phyloP scores from a whole-genome alignment of 1,284 basidiomycete genomes.

The Afroboletus lepidellus region DNA sequence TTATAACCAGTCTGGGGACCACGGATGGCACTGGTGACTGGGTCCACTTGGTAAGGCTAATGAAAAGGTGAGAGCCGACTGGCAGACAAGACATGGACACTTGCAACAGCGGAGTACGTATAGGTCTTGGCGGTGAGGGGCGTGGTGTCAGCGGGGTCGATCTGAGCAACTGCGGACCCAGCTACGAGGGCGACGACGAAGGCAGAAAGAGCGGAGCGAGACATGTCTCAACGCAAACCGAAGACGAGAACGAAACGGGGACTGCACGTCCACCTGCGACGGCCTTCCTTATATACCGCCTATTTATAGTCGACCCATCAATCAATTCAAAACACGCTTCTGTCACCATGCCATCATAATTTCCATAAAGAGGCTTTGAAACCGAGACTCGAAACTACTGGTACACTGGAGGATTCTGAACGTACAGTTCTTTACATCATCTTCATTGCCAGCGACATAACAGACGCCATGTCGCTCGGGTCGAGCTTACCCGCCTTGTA shows the following conservation, averaged over 20 bases:
- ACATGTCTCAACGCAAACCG: constrained; percentile 38
- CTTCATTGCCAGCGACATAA: constrained; percentile 31
- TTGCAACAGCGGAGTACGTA: constrained; percentile 48
- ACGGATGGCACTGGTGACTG: constrained; percentile 43
- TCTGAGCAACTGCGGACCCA: constrained; percentile 35
- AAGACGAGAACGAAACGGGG: background rate
- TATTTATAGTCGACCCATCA: constrained; percentile 12
- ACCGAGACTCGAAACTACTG: too few species aligned
- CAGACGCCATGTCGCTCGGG: constrained; percentile 28
- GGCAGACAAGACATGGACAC: constrained; percentile 15
- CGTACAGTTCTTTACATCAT: constrained; percentile 10
- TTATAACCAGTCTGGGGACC: constrained; percentile 44
- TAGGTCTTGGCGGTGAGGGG: constrained; percentile 55
- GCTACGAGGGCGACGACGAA: constrained; percentile 36
- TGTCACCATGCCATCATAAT: background rate
- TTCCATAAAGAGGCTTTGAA: too few species aligned
- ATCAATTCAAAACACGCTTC: too few species aligned
- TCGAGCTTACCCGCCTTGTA: constrained; percentile 32
- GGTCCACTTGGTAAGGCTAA: constrained; percentile 43
- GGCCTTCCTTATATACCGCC: constrained; percentile 5
- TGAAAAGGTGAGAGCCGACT: background rate
- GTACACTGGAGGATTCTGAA: too few species aligned
- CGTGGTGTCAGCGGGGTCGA: constrained; percentile 36
- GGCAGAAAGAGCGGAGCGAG: constrained; percentile 45
- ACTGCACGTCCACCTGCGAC: background rate